Evolutionary conservation across 106 monocot species (phyloP).

Genomic region (Cymbidium sinense): DNA sequence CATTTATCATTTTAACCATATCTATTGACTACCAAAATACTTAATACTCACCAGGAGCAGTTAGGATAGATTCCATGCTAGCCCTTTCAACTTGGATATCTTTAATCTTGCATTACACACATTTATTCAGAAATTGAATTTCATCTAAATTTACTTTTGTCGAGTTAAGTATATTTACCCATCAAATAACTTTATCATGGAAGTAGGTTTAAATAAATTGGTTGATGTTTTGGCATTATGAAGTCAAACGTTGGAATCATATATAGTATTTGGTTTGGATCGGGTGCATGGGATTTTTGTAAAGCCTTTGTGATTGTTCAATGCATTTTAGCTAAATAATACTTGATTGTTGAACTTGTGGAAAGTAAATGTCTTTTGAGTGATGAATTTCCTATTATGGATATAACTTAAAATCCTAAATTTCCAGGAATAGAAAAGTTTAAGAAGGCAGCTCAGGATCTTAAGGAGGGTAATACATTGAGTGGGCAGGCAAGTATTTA

Average conservation of each 20-base stretch:
- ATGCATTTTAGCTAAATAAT: neutral
- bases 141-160: neutral
- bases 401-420: neutral
- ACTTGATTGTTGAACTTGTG: neutral
- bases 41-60: neutral
- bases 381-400: neutral
- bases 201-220: neutral
- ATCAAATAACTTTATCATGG: neutral
- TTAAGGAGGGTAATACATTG: slow-evolving; percentile 62
- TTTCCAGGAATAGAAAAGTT: slow-evolving; percentile 85
- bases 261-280: too few species aligned
- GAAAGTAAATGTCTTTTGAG: neutral
- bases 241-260: neutral
- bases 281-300: neutral
- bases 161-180: neutral
- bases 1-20: neutral
- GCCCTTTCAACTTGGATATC: neutral
- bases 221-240: neutral
- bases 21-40: neutral
- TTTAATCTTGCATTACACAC: neutral
- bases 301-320: neutral
- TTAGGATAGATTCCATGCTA: neutral
- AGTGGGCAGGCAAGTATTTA: slow-evolving; percentile 66
- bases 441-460: slow-evolving; percentile 75
- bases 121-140: neutral